These are phyloP conservation scores for Moesziomyces sp. DNA, from an alignment of 1,284 basidiomycete species.

Conservation along the genomic window DNA sequence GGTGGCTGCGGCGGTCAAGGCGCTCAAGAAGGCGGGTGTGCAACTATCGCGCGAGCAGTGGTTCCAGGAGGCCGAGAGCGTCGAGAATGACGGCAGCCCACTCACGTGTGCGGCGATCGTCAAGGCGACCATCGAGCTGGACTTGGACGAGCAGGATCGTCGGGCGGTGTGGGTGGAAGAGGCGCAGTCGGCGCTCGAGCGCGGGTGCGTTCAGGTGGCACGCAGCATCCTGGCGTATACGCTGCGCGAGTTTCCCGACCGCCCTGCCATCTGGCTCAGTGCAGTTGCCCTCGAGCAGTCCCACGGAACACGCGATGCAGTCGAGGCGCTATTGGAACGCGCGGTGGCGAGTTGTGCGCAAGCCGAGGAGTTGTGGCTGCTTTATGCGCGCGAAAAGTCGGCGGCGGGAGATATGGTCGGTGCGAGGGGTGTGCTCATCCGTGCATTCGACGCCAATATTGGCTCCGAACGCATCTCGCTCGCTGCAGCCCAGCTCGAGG, in stretches of 20 bases:
- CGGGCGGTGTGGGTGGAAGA: slow-evolving; percentile 91
- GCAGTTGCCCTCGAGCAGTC: slow-evolving; percentile 91
- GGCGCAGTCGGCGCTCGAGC: slow-evolving; percentile 81
- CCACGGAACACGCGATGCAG: slow-evolving; percentile 82
- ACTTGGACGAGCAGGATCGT: slow-evolving; percentile 92
- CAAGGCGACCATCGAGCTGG: slow-evolving; percentile 92
- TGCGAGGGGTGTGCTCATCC: slow-evolving; percentile 85
- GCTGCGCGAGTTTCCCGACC: slow-evolving; percentile 88
- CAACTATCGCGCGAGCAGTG: slow-evolving; percentile 92
- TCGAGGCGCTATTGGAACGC: slow-evolving; percentile 82
- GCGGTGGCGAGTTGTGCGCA: slow-evolving; percentile 91
- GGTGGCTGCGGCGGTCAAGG: slow-evolving; percentile 83
- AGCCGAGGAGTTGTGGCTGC: slow-evolving; percentile 94
- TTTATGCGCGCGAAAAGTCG: slow-evolving; percentile 97
- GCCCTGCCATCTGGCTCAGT: slow-evolving; percentile 82
- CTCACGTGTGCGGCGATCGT: slow-evolving; percentile 93
- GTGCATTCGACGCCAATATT: slow-evolving; percentile 92
- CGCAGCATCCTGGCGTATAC: slow-evolving; percentile 89
- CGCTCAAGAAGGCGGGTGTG: slow-evolving; percentile 84
- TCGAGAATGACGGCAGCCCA: slow-evolving; percentile 85
- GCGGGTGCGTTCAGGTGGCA: slow-evolving; percentile 82
- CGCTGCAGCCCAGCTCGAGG: slow-evolving; percentile 94
- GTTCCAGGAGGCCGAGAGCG: slow-evolving; percentile 92
- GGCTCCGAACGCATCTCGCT: slow-evolving; percentile 98
- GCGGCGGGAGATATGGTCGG: slow-evolving; percentile 80